Evolutionary conservation across 148 eudicot genomes (phyloP).

Genomic region (Vaccinium myrtillus): DNA sequence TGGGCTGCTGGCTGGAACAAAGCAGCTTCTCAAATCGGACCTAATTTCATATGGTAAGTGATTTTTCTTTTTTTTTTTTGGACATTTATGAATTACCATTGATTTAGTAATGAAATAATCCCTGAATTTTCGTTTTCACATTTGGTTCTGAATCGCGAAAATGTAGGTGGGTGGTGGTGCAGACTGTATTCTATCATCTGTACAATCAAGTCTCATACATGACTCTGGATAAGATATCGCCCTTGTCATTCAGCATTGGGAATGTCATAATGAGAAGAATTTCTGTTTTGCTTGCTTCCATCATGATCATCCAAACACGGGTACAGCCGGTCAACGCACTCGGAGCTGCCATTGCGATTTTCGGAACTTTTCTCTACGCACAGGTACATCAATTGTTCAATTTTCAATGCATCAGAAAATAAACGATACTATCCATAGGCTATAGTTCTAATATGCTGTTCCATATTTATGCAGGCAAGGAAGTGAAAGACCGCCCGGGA

Average conservation of each 20-base stretch:
- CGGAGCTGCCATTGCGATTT: slow-evolving; percentile 51
- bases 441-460: background rate
- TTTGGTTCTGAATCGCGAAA: background rate
- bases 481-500: background rate
- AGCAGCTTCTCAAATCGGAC: slow-evolving; percentile 48
- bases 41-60: slow-evolving; percentile 40
- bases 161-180: slow-evolving; percentile 47
- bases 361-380: slow-evolving; percentile 53
- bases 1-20: slow-evolving; percentile 56
- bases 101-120: background rate
- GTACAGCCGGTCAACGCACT: slow-evolving; percentile 49
- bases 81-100: too few relatives aligned
- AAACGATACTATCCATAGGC: too few relatives aligned
- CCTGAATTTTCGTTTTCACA: background rate
- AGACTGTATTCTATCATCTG: slow-evolving; percentile 52
- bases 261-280: slow-evolving; percentile 47
- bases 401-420: too few relatives aligned
- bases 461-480: slow-evolving; percentile 5
- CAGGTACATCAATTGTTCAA: slow-evolving; percentile 26
- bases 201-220: slow-evolving; percentile 60
- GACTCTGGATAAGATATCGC: slow-evolving; percentile 51
- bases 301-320: slow-evolving; percentile 43
- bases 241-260: slow-evolving; percentile 55
- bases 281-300: slow-evolving; percentile 45
- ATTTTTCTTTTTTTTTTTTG: background rate